A percentile compares a stretch with the other conserved stretches of the same genome.
phyloP scores from a whole-genome alignment of 2,329 filamentous ascomycete genomes.

The Fusarium nematophilum region DNA sequence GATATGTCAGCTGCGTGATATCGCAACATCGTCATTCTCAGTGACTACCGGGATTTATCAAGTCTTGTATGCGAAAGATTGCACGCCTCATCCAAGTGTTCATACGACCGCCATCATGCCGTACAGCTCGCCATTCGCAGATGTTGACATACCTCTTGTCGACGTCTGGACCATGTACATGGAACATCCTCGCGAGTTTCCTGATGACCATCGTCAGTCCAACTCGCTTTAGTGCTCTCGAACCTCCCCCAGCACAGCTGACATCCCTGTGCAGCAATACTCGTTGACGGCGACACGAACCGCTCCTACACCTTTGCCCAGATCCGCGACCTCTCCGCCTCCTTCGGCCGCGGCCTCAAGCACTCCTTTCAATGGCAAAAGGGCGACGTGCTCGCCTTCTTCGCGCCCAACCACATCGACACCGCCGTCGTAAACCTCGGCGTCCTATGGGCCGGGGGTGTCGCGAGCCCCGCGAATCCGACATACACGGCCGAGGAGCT shows the following conservation, averaged over 20 bases:
- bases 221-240: neutral
- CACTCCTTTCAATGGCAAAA: slow-evolving; percentile 81
- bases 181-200: slow-evolving; percentile 73
- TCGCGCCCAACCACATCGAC: slow-evolving; percentile 88
- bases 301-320: slow-evolving; percentile 77
- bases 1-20: too few species aligned
- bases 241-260: neutral
- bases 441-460: slow-evolving; percentile 83
- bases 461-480: slow-evolving; percentile 88
- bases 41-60: too few species aligned
- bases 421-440: slow-evolving; percentile 82
- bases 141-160: slow-evolving; percentile 75
- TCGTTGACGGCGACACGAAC: slow-evolving; percentile 78
- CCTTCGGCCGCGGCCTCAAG: slow-evolving; percentile 85
- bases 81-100: too few species aligned
- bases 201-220: slow-evolving; percentile 76
- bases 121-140: slow-evolving; percentile 72
- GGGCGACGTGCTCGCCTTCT: slow-evolving; percentile 85
- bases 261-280: slow-evolving; percentile 69
- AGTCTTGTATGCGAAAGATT: too few species aligned
- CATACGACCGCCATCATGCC: slow-evolving; percentile 67
- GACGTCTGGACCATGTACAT: slow-evolving; percentile 87
- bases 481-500: slow-evolving; percentile 87
- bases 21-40: too few species aligned
- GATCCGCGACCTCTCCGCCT: slow-evolving; percentile 71